These are phyloP conservation scores for Exserohilum turcica DNA, from an alignment of 2,329 filamentous ascomycete genomes.

Conservation along the genomic window DNA sequence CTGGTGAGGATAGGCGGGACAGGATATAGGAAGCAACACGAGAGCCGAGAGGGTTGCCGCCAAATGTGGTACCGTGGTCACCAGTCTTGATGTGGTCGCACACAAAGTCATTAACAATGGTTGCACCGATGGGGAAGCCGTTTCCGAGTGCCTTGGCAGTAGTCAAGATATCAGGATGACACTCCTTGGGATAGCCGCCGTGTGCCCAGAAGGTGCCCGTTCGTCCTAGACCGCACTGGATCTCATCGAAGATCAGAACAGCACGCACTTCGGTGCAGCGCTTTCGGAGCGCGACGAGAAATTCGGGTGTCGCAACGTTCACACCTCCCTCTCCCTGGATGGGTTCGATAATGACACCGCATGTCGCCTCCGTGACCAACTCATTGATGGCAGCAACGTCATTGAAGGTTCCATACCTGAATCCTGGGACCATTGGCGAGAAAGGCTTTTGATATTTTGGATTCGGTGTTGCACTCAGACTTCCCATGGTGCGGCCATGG, in stretches of 20 bases:
- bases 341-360: constrained; percentile 93
- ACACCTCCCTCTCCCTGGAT: constrained; percentile 98
- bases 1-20: constrained; percentile 70
- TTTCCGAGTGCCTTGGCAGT: constrained; percentile 97
- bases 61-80: constrained; percentile 93
- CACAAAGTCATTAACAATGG: constrained; percentile 69
- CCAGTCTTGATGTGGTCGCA: constrained; percentile 72
- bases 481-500: constrained; percentile 95
- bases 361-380: constrained; percentile 82
- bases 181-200: constrained; percentile 70
- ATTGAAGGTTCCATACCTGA: constrained; percentile 85
- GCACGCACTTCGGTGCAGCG: constrained; percentile 87
- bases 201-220: constrained; percentile 94
- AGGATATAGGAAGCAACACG: constrained; percentile 87
- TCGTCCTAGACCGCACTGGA: constrained; percentile 88
- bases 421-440: constrained; percentile 92
- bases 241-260: constrained; percentile 93
- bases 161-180: constrained; percentile 92
- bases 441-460: constrained; percentile 97
- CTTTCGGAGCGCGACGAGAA: constrained; percentile 80
- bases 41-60: constrained; percentile 86
- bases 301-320: constrained; percentile 79
- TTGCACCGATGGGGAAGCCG: constrained; percentile 92
- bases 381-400: constrained; percentile 72
- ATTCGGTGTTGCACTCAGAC: constrained; percentile 93